Conservation (phyloP, 2,329 filamentous ascomycete genomes). For the Curvularia sp. region DNA sequence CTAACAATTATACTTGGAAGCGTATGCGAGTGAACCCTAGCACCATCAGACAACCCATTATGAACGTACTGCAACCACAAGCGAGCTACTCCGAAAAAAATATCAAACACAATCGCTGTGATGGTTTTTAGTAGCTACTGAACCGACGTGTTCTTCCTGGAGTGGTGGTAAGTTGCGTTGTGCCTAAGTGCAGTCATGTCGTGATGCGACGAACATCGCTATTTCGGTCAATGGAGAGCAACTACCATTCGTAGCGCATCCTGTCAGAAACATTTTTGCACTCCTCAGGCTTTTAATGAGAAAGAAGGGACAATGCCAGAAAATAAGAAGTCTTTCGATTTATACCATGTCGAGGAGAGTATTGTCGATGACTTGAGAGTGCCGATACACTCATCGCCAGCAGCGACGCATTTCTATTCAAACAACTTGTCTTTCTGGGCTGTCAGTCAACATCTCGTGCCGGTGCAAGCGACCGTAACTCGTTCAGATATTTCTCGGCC, state of each 20-base stretch:
- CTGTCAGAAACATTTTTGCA: neutral
- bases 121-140: neutral
- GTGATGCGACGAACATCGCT: conserved; percentile 4
- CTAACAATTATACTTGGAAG: neutral
- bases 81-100: neutral
- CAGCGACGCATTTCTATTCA: neutral
- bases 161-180: neutral
- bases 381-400: neutral
- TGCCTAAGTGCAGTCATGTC: neutral
- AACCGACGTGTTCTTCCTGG: neutral
- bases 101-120: neutral
- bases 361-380: no score
- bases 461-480: no score
- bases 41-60: neutral
- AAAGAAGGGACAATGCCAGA: neutral
- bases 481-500: neutral
- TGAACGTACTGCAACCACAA: neutral
- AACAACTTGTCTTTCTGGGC: neutral
- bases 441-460: no score
- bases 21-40: neutral
- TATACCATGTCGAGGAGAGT: no score
- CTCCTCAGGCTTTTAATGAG: neutral
- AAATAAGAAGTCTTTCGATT: neutral
- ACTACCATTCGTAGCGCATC: neutral
- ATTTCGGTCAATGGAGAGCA: no score